These are phyloP conservation scores for Fusarium verticillioides DNA, from an alignment of 2,329 filamentous ascomycete species.

Conservation along the genomic window DNA sequence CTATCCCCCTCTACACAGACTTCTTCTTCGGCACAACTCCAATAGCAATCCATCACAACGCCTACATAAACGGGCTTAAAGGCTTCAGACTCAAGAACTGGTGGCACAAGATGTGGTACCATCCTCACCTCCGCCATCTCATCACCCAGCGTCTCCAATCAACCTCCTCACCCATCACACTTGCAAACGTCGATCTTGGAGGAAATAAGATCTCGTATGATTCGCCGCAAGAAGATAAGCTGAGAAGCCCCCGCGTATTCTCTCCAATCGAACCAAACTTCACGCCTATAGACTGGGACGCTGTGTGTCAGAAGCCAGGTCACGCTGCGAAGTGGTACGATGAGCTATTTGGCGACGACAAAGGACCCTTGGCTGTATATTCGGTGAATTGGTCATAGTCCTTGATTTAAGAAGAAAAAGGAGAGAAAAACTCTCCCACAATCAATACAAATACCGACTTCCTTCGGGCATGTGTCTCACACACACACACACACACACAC, in stretches of 20 bases:
- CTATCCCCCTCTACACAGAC: conserved; percentile 51
- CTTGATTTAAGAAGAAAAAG: background rate
- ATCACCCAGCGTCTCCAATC: conserved; percentile 41
- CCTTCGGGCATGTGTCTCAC: background rate
- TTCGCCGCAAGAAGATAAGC: conserved; percentile 28
- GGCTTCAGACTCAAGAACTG: conserved; percentile 47
- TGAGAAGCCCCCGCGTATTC: conserved; percentile 38
- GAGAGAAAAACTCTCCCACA: no score
- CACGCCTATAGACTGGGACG: conserved; percentile 46
- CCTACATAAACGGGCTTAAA: conserved; percentile 49
- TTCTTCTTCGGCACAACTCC: conserved; percentile 52
- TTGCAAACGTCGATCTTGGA: no score
- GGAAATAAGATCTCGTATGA: conserved; percentile 37
- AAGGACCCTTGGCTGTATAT: conserved; percentile 43
- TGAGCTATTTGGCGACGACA: conserved; percentile 48
- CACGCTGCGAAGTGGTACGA: conserved; percentile 46
- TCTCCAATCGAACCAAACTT: conserved; percentile 39
- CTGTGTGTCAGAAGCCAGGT: conserved; percentile 47
- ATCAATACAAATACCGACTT: background rate
- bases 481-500: no score
- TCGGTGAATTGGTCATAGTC: background rate
- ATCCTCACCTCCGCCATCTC: conserved; percentile 47
- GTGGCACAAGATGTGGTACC: conserved; percentile 53
- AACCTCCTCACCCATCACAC: no score
- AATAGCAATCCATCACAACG: conserved; percentile 53